Evolutionary conservation across 139 green algal species (phyloP), one percentile per base, ranked within the genome.

Genomic region (Cymbomonas tetramitiformis): DNA sequence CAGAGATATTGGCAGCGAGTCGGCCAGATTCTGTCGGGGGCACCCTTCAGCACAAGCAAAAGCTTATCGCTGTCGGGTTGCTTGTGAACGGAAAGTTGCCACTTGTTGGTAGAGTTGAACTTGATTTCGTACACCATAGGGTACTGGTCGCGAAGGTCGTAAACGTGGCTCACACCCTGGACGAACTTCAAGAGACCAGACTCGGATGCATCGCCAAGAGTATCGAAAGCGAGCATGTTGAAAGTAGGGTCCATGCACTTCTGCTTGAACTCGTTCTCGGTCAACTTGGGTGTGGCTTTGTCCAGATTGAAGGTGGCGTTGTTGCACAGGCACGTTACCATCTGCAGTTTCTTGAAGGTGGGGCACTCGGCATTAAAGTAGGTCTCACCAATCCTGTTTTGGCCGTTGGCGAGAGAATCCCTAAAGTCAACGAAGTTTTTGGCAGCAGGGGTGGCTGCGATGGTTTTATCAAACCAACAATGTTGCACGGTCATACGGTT

Each of bases 81-180:
- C 60, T 71, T 34, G 64, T 75, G 66, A 49, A 91, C 83, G 10
- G 73, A 79, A 34, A 92, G 58, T 60, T 80, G 72, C 77, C 85
- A 93, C 69, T 93, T 93, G 74, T 93, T 94, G 34, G 72, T 78
- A 28, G 69, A 82, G 68, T 93, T 94, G 74, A 93, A 93, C 66
- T 76, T 76, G 65, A 76, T 92, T 46, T 94, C 85, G 56, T 90
- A 90, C 2, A 93, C 19, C 63, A 83, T 90, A 31, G 79, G 76
- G 66, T 73, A 75, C 15, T 47, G 46, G 0, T 6, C 8, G 32
- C 84, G 56, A 40, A 73, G 73, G 26, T 72, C 73, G 18, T 69
- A 55, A 8, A 79, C 64, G 43, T 82, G 57, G 0, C 65, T 32
- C n/a, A 90, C 46, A 51, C 81, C 43, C 64, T 89, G 68, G 26